Evolutionary conservation across 202 grass and related monocot species (phyloP).

Genomic region (Eragrostis tef): DNA sequence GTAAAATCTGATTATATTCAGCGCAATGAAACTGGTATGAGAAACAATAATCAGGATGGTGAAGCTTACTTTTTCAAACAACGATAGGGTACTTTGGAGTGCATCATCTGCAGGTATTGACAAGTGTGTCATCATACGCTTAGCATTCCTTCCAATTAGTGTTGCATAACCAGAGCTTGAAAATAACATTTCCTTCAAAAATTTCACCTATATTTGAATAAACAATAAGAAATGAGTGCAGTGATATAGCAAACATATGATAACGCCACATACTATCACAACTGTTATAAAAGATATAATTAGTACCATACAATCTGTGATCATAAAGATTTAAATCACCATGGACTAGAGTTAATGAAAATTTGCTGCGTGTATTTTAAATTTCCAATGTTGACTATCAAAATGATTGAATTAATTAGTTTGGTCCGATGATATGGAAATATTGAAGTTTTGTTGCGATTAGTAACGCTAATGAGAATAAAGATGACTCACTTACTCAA

Average conservation of each 20-base stretch:
- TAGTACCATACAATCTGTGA: background rate
- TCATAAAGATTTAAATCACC: background rate
- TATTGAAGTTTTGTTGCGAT: background rate
- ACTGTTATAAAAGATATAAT: background rate
- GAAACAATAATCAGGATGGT: slow-evolving; percentile 19
- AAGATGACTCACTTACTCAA: background rate
- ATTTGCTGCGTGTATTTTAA: slow-evolving; percentile 5
- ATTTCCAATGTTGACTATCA: background rate
- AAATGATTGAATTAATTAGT: slow-evolving; percentile 18
- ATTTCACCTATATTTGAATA: slow-evolving; percentile 67
- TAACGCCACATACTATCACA: background rate
- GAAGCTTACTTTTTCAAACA: slow-evolving; percentile 82
- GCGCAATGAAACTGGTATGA: slow-evolving; percentile 1
- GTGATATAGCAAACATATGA: slow-evolving; percentile 29
- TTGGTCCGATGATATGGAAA: background rate
- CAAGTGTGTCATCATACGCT: slow-evolving; percentile 81
- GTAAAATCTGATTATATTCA: slow-evolving; percentile 4
- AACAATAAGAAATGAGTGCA: slow-evolving; percentile 39
- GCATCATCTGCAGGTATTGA: slow-evolving; percentile 75
- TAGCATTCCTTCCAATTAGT: slow-evolving; percentile 72
- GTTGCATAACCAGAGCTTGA: slow-evolving; percentile 57
- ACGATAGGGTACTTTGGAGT: slow-evolving; percentile 74
- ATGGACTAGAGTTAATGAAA: slow-evolving; percentile 1
- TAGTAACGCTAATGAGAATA: background rate
- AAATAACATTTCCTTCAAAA: slow-evolving; percentile 73